phyloP scores from a whole-genome alignment of 257 asterid species.

The Jaltomata sinuosa region DNA sequence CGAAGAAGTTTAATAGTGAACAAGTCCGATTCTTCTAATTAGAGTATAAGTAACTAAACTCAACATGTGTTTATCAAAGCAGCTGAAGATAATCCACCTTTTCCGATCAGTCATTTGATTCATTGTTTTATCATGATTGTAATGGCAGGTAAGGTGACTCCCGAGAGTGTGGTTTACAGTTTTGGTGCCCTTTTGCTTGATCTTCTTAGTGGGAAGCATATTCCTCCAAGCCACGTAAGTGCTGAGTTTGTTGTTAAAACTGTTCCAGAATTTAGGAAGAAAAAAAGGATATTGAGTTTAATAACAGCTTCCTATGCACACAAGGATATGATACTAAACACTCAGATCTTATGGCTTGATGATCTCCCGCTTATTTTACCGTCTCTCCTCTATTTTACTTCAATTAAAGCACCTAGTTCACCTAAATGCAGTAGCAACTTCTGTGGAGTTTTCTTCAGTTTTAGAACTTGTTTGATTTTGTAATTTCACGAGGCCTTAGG shows the following conservation, averaged over 20 bases:
- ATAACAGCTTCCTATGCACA: background rate
- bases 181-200: constrained; percentile 44
- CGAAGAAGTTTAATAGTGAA: background rate
- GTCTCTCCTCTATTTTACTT: background rate
- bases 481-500: background rate
- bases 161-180: constrained; percentile 43
- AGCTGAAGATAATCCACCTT: background rate
- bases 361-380: background rate
- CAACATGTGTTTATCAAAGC: background rate
- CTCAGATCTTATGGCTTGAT: background rate
- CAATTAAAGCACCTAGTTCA: background rate
- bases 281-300: background rate
- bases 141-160: constrained; percentile 33
- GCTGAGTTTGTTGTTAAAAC: background rate
- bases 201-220: constrained; percentile 49
- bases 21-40: background rate
- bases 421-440: background rate
- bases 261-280: background rate
- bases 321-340: background rate
- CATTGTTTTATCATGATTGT: background rate
- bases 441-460: background rate
- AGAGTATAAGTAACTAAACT: background rate
- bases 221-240: constrained; percentile 42
- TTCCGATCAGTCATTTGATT: background rate
- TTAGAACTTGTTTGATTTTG: background rate